phyloP scores from a whole-genome alignment of 345 rosid species.

The Eucalyptus brandiana region DNA sequence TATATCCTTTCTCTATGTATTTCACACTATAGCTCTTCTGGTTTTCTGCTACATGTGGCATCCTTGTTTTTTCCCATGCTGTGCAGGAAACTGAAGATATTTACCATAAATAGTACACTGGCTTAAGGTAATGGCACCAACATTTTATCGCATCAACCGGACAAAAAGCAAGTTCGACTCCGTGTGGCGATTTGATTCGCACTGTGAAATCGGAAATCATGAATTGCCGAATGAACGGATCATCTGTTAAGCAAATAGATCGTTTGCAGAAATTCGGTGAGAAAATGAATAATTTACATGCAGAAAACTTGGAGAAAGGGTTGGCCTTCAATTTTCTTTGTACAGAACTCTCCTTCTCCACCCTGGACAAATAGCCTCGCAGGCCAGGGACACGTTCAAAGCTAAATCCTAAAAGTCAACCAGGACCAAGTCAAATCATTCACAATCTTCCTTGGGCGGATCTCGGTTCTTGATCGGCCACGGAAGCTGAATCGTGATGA shows the following conservation, averaged over 20 bases:
- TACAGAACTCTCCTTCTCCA: neutral
- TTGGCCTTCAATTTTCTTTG: neutral
- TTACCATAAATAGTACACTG: neutral
- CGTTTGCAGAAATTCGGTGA: fast-evolving
- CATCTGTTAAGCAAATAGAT: neutral
- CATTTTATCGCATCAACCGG: neutral
- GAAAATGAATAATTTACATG: neutral
- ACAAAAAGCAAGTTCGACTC: neutral
- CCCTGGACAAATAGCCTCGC: neutral
- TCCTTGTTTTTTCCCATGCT: neutral
- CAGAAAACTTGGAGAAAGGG: neutral
- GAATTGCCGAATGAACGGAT: neutral
- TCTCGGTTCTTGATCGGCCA: neutral
- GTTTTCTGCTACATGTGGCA: neutral
- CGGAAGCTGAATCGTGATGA: neutral
- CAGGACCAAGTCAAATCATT: neutral
- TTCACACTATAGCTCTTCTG: neutral
- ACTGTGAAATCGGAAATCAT: neutral
- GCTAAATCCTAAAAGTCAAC: neutral
- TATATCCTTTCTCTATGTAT: neutral
- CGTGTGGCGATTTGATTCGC: neutral
- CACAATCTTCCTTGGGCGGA: neutral
- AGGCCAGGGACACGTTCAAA: neutral
- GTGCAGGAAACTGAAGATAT: neutral
- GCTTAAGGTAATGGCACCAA: neutral